Conservation (phyloP, 2,329 filamentous ascomycete species). For the Penicillium sp. region DNA sequence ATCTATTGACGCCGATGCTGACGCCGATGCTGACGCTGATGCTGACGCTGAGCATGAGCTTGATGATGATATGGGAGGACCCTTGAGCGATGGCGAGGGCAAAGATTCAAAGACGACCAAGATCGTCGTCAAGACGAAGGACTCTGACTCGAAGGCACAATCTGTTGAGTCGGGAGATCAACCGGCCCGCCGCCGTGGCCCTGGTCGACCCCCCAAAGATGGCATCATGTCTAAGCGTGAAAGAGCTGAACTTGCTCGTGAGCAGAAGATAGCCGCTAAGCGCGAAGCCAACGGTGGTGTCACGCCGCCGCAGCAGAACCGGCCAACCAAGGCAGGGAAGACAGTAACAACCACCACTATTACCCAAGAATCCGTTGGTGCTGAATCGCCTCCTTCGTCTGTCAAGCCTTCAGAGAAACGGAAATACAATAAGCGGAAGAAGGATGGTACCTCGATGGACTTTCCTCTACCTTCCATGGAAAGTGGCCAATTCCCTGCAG, state of each 20-base stretch:
- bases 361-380: slow-evolving; percentile 30
- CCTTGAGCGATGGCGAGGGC: slow-evolving; percentile 28
- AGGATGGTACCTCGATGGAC: slow-evolving; percentile 44
- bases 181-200: slow-evolving; percentile 50
- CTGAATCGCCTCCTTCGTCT: slow-evolving; percentile 33
- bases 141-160: slow-evolving; percentile 28
- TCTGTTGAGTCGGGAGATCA: slow-evolving; percentile 41
- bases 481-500: slow-evolving; percentile 34
- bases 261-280: slow-evolving; percentile 52
- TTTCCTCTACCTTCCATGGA: slow-evolving; percentile 46
- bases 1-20: slow-evolving; percentile 30
- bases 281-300: slow-evolving; percentile 49
- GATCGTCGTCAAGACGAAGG: slow-evolving; percentile 31
- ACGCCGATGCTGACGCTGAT: slow-evolving; percentile 20
- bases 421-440: slow-evolving; percentile 52
- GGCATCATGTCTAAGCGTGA: slow-evolving; percentile 68
- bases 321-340: slow-evolving; percentile 32
- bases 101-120: slow-evolving; percentile 32
- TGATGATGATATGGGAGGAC: slow-evolving; percentile 31
- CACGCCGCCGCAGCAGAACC: slow-evolving; percentile 39
- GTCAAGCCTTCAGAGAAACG: slow-evolving; percentile 46
- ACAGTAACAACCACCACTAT: slow-evolving; percentile 16
- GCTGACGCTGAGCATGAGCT: slow-evolving; percentile 43
- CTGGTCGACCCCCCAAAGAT: slow-evolving; percentile 65
- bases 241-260: slow-evolving; percentile 54